A percentile compares a stretch with the other conserved stretches of the same genome.
phyloP scores from a whole-genome alignment of 441 rosid species.

The Mallotus japonicus region DNA sequence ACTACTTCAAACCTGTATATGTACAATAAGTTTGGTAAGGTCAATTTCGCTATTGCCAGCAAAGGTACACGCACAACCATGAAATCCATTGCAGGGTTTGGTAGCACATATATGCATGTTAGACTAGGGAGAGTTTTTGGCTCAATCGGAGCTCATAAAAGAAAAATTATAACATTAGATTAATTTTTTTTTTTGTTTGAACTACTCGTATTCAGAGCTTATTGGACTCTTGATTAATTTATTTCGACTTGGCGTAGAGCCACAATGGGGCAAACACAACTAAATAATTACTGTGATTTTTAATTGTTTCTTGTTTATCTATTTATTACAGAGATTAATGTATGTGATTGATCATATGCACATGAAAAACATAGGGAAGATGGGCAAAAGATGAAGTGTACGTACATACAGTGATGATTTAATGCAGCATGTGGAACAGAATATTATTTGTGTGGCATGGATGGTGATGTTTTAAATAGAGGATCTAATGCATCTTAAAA shows the following conservation, averaged over 20 bases:
- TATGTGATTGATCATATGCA: no score
- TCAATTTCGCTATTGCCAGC: constrained; percentile 1
- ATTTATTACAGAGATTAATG: no score
- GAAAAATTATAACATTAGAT: no score
- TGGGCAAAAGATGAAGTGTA: not conserved
- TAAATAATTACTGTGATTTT: no score
- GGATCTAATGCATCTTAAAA: not conserved
- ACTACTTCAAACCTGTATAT: not conserved
- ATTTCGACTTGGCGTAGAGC: no score
- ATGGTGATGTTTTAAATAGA: constrained; percentile 1
- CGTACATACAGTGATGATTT: not conserved
- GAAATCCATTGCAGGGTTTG: not conserved
- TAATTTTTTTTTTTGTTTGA: no score
- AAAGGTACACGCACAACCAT: not conserved
- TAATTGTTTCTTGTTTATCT: no score
- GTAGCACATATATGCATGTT: not conserved
- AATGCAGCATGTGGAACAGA: not conserved
- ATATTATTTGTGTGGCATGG: not conserved
- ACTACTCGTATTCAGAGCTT: no score
- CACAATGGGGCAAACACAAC: no score
- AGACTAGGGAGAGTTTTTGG: no score
- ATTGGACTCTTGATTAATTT: no score
- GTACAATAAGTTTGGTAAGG: constrained; percentile 10
- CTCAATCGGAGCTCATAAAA: no score
- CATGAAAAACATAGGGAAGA: not conserved